Conservation (phyloP, 2,329 filamentous ascomycete species). For the Curvularia eragrostidis region DNA sequence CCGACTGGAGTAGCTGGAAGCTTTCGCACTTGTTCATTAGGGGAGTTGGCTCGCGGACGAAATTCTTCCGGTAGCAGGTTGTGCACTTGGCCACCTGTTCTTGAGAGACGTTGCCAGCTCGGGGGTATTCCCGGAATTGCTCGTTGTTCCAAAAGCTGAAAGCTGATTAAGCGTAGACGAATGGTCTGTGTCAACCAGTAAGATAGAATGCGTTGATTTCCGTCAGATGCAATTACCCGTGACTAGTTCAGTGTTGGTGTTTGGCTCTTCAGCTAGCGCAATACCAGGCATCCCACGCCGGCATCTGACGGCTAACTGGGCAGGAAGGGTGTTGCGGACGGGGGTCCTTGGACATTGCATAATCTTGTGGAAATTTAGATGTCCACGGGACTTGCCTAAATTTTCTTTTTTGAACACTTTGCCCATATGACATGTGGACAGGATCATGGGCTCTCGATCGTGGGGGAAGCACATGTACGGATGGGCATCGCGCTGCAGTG, state of each 20-base stretch:
- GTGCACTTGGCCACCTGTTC: not conserved
- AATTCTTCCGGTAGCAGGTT: not conserved
- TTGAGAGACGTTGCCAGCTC: not conserved
- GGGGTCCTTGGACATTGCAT: conserved; percentile 8
- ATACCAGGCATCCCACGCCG: conserved; percentile 8
- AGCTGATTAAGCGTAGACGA: not conserved
- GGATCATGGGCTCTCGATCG: conserved; percentile 5
- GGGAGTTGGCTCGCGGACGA: not conserved
- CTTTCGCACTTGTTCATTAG: not conserved
- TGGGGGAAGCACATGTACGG: not conserved
- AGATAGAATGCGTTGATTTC: not conserved
- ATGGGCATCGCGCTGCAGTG: not conserved
- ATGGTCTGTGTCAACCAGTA: not conserved
- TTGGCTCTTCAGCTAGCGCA: conserved; percentile 2
- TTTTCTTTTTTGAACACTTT: not conserved
- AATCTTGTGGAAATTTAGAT: conserved; percentile 9
- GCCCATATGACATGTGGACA: conserved; percentile 1
- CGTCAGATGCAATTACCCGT: conserved; percentile 7
- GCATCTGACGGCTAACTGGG: conserved; percentile 8
- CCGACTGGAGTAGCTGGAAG: not conserved
- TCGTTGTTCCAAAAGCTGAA: not conserved
- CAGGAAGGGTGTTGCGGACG: conserved; percentile 2
- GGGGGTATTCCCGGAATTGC: not conserved
- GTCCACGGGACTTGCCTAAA: conserved; percentile 7
- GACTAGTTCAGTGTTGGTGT: conserved; percentile 13